Evolutionary conservation across 768 basidiomycete genomes (phyloP).

Genomic region (Multifurca ochricompacta): DNA sequence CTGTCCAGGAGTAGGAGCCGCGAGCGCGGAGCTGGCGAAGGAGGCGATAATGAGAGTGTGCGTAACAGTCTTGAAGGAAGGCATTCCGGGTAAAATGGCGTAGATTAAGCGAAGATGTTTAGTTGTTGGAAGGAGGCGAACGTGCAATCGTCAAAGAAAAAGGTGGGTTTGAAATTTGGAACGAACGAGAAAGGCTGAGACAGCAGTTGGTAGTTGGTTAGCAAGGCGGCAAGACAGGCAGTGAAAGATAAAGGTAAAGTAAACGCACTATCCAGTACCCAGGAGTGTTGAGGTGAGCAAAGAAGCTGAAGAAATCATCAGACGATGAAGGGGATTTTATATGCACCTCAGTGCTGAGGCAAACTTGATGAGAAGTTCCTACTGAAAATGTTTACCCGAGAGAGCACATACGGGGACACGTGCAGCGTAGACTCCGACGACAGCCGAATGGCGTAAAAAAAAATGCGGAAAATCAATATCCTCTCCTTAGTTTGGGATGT

Average conservation of each 20-base stretch:
- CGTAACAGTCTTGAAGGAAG: background rate
- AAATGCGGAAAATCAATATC: no score
- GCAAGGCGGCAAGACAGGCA: background rate
- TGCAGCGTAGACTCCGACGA: no score
- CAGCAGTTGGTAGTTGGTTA: background rate
- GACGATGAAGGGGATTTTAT: background rate
- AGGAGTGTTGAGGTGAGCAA: background rate
- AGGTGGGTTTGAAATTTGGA: background rate
- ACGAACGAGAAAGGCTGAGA: background rate
- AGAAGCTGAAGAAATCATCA: background rate
- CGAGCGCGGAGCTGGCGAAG: background rate
- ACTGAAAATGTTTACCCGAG: no score
- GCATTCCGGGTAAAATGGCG: background rate
- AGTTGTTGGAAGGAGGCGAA: background rate
- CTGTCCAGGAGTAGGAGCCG: background rate
- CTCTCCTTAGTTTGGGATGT: no score
- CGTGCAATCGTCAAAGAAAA: background rate
- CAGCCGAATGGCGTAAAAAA: no score
- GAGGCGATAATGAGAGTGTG: background rate
- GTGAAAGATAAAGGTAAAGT: background rate
- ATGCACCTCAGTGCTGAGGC: background rate
- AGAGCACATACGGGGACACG: no score
- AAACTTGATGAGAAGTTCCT: background rate
- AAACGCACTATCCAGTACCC: conserved; percentile 11
- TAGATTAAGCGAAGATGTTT: background rate